These are phyloP conservation scores for Agrocybe praecox DNA, from an alignment of 768 basidiomycete genomes.

Conservation along the genomic window DNA sequence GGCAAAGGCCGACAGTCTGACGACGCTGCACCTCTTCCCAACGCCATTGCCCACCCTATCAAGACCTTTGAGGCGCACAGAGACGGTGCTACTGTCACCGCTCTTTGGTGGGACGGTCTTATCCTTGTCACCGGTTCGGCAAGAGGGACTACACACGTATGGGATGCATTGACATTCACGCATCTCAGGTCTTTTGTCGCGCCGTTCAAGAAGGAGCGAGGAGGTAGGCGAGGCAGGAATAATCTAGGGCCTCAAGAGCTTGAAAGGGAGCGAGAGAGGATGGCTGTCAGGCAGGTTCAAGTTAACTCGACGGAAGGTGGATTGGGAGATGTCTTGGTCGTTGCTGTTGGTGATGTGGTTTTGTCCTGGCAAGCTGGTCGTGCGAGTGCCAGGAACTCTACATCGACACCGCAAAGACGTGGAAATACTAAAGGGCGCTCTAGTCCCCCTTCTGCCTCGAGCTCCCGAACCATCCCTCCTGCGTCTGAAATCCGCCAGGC, in stretches of 20 bases:
- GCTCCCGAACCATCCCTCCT: slow-evolving; percentile 22
- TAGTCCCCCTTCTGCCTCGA: slow-evolving; percentile 9
- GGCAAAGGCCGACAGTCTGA: too few species aligned
- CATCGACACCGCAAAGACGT: not conserved
- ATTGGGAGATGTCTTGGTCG: slow-evolving; percentile 50
- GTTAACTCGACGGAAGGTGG: slow-evolving; percentile 43
- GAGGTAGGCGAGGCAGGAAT: slow-evolving; percentile 15
- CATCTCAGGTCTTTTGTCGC: slow-evolving; percentile 56
- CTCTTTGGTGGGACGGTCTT: slow-evolving; percentile 61
- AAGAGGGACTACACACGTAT: slow-evolving; percentile 58
- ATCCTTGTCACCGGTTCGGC: slow-evolving; percentile 69
- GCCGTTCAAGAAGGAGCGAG: slow-evolving; percentile 40
- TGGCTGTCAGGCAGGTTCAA: slow-evolving; percentile 54
- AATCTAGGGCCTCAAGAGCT: slow-evolving; percentile 8
- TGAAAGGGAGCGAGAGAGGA: slow-evolving; percentile 31
- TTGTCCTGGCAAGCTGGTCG: slow-evolving; percentile 69
- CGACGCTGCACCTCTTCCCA: not conserved
- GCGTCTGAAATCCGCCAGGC: not conserved
- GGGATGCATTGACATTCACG: slow-evolving; percentile 67
- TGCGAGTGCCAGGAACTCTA: too few species aligned
- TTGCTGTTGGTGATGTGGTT: slow-evolving; percentile 60
- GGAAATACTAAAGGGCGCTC: not conserved
- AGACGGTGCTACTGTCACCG: slow-evolving; percentile 61
- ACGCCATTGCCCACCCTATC: slow-evolving; percentile 28
- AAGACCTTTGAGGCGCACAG: slow-evolving; percentile 64